Base-by-base conservation (phyloP, 2,329 filamentous ascomycete species). In the Sarocladium strictum region DNA sequence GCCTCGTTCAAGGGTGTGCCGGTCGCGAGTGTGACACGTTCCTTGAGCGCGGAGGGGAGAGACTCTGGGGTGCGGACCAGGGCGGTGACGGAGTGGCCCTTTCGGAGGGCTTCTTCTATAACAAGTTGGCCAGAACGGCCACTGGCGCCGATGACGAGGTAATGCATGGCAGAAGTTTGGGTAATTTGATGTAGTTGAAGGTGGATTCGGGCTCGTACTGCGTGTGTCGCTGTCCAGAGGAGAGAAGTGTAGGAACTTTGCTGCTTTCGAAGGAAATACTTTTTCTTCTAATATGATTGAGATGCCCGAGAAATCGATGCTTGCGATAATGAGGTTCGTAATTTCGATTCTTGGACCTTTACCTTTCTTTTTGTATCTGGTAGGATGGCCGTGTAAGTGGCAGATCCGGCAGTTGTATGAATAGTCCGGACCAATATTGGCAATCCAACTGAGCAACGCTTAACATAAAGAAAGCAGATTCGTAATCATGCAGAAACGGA, bases 141-240 rank as follows among this genome's bases (percentile, higher is more conserved):
- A 35, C 64, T 72, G 52, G 65, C 75, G 41, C 73, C 74, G 45
- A 77, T 60, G 50, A 76, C 58, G 53, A 78, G 69, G 55, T 76
- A 55, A 32, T 69, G 69, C 67, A 74, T 71, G 19, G 24, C n/a
- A n/a, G n/a, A n/a, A n/a, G n/a, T n/a, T n/a, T n/a, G n/a, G n/a
- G n/a, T n/a, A n/a, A n/a, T n/a, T n/a, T n/a, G n/a, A n/a, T n/a
- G n/a, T n/a, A n/a, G n/a, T n/a, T n/a, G n/a, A n/a, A n/a, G n/a
- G n/a, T n/a, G n/a, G n/a, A n/a, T n/a, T n/a, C n/a, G n/a, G n/a
- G n/a, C n/a, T n/a, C n/a, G n/a, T n/a, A n/a, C n/a, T n/a, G n/a
- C n/a, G n/a, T n/a, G n/a, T n/a, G n/a, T n/a, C n/a, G n/a, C n/a
- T n/a, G n/a, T n/a, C n/a, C n/a, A n/a, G n/a, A n/a, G n/a, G n/a